Percentiles rank a stretch among this genome's conserved stretches.
These are phyloP conservation scores for Pestalotiopsis fici DNA, from an alignment of 2,329 filamentous ascomycete genomes.

Conservation along the genomic window DNA sequence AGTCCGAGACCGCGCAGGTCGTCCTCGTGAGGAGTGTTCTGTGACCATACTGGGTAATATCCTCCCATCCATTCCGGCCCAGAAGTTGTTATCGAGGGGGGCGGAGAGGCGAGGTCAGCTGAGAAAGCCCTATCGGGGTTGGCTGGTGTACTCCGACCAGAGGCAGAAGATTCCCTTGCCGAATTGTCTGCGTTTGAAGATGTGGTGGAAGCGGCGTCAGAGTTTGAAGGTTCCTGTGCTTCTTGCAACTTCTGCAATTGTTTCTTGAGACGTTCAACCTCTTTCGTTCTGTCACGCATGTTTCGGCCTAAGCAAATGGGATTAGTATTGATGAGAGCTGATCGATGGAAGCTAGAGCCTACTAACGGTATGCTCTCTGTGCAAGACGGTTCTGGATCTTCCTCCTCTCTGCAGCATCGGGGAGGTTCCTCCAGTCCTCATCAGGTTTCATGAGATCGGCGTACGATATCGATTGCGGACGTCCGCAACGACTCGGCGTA, in stretches of 20 bases:
- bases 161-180: not conserved
- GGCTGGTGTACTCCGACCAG: not conserved
- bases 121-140: not conserved
- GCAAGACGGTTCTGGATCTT: conserved; percentile 36
- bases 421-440: conserved; percentile 34
- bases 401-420: conserved; percentile 31
- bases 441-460: conserved; percentile 34
- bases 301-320: conserved; percentile 25
- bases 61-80: conserved; percentile 3
- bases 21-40: conserved; percentile 19
- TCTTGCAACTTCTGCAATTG: conserved; percentile 32
- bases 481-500: conserved; percentile 23
- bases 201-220: not conserved
- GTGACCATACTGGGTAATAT: conserved; percentile 28
- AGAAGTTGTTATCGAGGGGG: not conserved
- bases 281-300: conserved; percentile 32
- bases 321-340: conserved; percentile 10
- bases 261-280: conserved; percentile 33
- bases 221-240: conserved; percentile 22
- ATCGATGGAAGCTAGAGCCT: not conserved
- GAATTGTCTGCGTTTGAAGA: not conserved
- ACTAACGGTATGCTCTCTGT: conserved; percentile 33
- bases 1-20: conserved; percentile 26
- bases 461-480: conserved; percentile 32
- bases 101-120: not conserved